Evolutionary conservation across 2,329 filamentous ascomycete species (phyloP).

Genomic region (Teratosphaeria pseudoeucalypti): DNA sequence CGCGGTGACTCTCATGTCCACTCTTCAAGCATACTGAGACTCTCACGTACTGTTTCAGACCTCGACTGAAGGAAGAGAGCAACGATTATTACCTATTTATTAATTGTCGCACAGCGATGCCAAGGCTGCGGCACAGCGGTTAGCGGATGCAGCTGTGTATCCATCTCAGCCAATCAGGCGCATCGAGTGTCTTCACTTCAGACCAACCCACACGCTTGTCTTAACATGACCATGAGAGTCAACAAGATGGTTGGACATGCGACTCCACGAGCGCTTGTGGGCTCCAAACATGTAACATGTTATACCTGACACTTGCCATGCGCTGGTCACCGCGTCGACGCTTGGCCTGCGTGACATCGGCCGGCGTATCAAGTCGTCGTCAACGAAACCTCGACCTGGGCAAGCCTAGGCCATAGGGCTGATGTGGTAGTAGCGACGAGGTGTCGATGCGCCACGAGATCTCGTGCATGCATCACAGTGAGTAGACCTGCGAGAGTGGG

Average conservation of each 20-base stretch:
- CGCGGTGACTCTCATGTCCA: background rate
- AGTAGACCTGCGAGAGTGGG: background rate
- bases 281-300: background rate
- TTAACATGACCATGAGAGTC: background rate
- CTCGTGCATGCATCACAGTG: background rate
- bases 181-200: background rate
- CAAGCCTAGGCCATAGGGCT: constrained; percentile 1
- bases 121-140: background rate
- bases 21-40: background rate
- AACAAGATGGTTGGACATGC: background rate
- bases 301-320: background rate
- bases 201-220: background rate
- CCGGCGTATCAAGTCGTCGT: constrained; percentile 2
- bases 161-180: background rate
- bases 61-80: background rate
- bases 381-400: background rate
- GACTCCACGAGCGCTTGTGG: background rate
- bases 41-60: background rate
- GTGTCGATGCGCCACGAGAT: background rate
- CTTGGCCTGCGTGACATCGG: background rate
- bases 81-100: background rate
- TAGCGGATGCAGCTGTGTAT: background rate
- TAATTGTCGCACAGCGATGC: background rate
- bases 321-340: background rate
- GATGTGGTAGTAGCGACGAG: background rate